Base-by-base conservation (phyloP, 345 rosid genomes). In the Microthlaspi erraticum region DNA sequence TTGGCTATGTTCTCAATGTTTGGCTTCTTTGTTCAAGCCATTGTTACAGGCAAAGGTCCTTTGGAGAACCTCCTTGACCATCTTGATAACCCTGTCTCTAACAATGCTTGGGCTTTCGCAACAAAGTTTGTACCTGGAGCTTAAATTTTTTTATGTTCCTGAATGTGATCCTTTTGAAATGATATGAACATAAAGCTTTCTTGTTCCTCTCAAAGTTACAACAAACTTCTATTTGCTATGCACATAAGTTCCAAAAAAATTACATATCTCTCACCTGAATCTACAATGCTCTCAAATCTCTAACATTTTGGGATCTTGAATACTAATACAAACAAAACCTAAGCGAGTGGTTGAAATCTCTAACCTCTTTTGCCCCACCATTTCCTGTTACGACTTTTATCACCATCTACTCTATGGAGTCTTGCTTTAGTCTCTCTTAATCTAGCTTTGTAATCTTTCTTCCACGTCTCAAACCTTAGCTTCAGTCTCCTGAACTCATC, bases 1-100 rank as follows among this genome's bases (percentile, higher is more conserved):
- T 77, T 91, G 17, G 98, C 97, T 68, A 91, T 91, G 98, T 93
- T 93, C 85, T 86, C 98, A 53, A 93, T 93, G 98, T 93, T 93
- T 60, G 97, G 98, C 36, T 93, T 87, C 93, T 93, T 89, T 51
- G 97, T 93, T 45, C 97, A 93, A 78, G 97, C 97, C 59, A 89
- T 91, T 77, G 96, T 93, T 3, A 91, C 96, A 0, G 97, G 98
- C 10, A 93, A 93, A 78, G 97, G 98, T 64, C 98, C 98, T 11
- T 78, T 89, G 46, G 96, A 93, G 80, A 93, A 91, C 68, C 92
- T 93, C 51, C 76, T 91, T 51, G 99, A 91, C 76, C 99, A 91
- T 84, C 80, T 94, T 14, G 95, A 91, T 39, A 70, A 89, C 88
- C 97, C 97, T 1, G 99, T 89, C 5, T 93, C 99, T 17, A 94